A percentile compares a stretch with the other conserved stretches of the same genome.
phyloP scores from a whole-genome alignment of 2,329 filamentous ascomycete genomes.

The Fusarium chaquense region DNA sequence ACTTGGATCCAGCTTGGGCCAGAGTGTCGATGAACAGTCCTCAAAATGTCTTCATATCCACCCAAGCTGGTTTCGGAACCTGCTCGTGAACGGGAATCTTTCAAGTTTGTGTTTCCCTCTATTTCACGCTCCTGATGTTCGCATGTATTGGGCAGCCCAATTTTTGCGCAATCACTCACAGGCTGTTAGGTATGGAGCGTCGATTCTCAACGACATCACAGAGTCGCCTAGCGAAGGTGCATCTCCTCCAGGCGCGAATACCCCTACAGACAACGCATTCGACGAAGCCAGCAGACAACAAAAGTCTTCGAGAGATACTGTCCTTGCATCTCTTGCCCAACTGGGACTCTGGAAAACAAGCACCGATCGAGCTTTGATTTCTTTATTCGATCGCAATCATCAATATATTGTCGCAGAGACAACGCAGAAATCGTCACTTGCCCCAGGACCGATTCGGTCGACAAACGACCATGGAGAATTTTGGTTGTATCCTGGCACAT shows the following conservation, averaged over 20 bases:
- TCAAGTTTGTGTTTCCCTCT: constrained; percentile 25
- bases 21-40: not conserved
- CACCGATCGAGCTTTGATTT: constrained; percentile 59
- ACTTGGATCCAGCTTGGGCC: not conserved
- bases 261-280: not conserved
- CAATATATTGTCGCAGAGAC: constrained; percentile 66
- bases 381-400: constrained; percentile 61
- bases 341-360: constrained; percentile 59
- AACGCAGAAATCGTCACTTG: constrained; percentile 54
- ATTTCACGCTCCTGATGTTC: not conserved
- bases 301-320: constrained; percentile 47
- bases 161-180: not conserved
- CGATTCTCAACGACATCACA: constrained; percentile 24
- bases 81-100: constrained; percentile 30
- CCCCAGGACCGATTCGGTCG: constrained; percentile 45
- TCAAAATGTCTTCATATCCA: constrained; percentile 17
- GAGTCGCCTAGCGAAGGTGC: constrained; percentile 19
- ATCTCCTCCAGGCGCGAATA: constrained; percentile 1
- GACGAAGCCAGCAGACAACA: not conserved
- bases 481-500: constrained; percentile 45
- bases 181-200: constrained; percentile 24
- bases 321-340: constrained; percentile 63
- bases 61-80: constrained; percentile 28
- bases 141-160: not conserved
- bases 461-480: constrained; percentile 30